These are phyloP conservation scores for Metschnikowia picachoensis DNA, from an alignment of 805 yeast genomes.

Conservation along the genomic window DNA sequence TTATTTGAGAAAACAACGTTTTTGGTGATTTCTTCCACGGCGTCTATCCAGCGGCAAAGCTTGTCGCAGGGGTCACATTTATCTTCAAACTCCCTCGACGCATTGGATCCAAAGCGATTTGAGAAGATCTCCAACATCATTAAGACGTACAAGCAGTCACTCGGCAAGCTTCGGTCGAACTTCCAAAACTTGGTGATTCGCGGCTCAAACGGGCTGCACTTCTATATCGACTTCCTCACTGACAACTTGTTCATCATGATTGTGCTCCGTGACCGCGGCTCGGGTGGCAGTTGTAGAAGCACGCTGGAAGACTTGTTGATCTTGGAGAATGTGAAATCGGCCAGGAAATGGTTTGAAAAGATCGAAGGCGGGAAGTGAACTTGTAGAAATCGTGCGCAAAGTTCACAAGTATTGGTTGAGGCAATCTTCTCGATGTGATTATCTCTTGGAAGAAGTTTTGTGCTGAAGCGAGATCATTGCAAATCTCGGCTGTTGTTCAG, in stretches of 20 bases:
- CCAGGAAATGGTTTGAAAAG: constrained; percentile 50
- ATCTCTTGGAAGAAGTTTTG: too few species aligned
- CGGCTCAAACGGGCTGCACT: constrained; percentile 46
- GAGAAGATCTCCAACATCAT: constrained; percentile 92
- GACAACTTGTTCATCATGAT: constrained; percentile 61
- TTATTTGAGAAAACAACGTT: constrained; percentile 93
- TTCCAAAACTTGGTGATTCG: constrained; percentile 72
- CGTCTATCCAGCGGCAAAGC: constrained; percentile 34
- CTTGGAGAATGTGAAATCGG: constrained; percentile 54
- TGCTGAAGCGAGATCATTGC: too few species aligned
- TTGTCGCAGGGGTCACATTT: constrained; percentile 10
- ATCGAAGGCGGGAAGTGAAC: constrained; percentile 28
- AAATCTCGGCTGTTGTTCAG: too few species aligned
- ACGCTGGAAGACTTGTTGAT: constrained; percentile 44
- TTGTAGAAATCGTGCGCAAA: too few species aligned
- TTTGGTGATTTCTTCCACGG: constrained; percentile 65
- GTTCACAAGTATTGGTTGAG: too few species aligned
- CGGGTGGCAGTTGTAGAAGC: constrained; percentile 19
- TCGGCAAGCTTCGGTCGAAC: constrained; percentile 80
- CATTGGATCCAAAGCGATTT: constrained; percentile 84
- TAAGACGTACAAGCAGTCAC: constrained; percentile 91
- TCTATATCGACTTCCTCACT: constrained; percentile 52
- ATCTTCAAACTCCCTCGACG: constrained; percentile 11
- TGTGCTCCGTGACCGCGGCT: constrained; percentile 44
- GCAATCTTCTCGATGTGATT: too few species aligned